Conservation (phyloP, 768 basidiomycete species). For the Erythrobasidium yunnanense region DNA sequence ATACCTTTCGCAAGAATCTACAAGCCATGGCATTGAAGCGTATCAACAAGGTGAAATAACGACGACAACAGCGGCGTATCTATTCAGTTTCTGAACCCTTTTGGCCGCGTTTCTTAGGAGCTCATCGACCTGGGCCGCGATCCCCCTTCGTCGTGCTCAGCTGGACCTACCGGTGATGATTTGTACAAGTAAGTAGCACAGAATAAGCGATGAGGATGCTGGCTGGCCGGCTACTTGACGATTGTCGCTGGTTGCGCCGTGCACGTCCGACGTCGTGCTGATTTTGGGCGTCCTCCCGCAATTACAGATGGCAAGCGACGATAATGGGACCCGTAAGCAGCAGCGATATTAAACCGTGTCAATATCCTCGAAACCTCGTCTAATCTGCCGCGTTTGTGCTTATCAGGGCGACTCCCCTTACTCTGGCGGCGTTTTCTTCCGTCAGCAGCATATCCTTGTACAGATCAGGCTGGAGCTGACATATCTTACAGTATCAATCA, state of each 20-base stretch:
- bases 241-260: not conserved
- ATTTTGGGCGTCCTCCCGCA: too few relatives aligned
- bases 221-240: not conserved
- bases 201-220: not conserved
- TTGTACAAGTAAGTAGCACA: constrained; percentile 68
- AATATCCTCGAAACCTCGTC: not conserved
- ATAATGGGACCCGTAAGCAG: constrained; percentile 93
- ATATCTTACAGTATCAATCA: constrained; percentile 55
- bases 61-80: not conserved
- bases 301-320: constrained; percentile 69
- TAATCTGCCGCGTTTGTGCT: too few relatives aligned
- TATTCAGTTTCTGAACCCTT: constrained; percentile 18
- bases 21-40: constrained; percentile 84
- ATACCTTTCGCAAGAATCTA: too few relatives aligned
- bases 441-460: constrained; percentile 30
- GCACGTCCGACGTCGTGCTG: not conserved
- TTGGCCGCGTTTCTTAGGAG: constrained; percentile 53
- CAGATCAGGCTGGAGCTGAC: not conserved
- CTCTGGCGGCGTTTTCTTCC: constrained; percentile 97
- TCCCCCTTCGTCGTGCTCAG: constrained; percentile 98
- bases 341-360: too few relatives aligned
- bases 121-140: constrained; percentile 98
- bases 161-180: constrained; percentile 93
- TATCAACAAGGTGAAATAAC: constrained; percentile 83
- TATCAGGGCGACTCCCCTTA: constrained; percentile 88